Base-by-base conservation (phyloP, 371 early-diverging fungal species). In the Batkoa obscura region DNA sequence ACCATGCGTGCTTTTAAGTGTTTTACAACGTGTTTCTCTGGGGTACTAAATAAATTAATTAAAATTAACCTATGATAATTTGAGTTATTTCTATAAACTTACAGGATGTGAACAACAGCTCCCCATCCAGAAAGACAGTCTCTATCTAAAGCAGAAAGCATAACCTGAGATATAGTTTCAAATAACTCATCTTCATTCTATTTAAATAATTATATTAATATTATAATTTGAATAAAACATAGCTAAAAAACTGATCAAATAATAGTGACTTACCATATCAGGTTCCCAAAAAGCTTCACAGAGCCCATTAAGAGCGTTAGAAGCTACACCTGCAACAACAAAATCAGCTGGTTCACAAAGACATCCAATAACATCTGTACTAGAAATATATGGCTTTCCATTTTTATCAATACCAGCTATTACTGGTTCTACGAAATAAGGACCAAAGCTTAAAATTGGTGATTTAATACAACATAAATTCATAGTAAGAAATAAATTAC, bases 91-190 rank as follows among this genome's bases (percentile, higher is more conserved):
- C 31, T 42, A 54, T n/a, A 42, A 6, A 64, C 75, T 65, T 80
- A 81, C 84, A 95, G 87, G 57, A 95, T 68, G 66, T 90, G 83
- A 36, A 98, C 94, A 50, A 91, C 85, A 50, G 91, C 96, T 59
- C 99, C 99, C 99, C 99, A 99, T 56, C 99, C 99, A 61, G 87
- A 84, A 53, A 96, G 66, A 35, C 94, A 90, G 72, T 99, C 97
- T 66, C 99, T 85, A 70, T 99, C 99, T 43, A 96, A 86, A 32
- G 98, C 94, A 68, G 87, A 94, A 67, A 99, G 70, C 59, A 99
- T 72, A 4, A 96, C 83, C 67, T 99, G 99, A 10, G 92, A 86
- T 51, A 94, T 85, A 39, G 88, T 86, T 68, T 95, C 96, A 69
- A 99, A 99, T 46, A 99, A 75, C 63, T 97, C 96, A 63, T 99